Conservation (phyloP, 2,329 filamentous ascomycete genomes). For the Fusarium domesticum region DNA sequence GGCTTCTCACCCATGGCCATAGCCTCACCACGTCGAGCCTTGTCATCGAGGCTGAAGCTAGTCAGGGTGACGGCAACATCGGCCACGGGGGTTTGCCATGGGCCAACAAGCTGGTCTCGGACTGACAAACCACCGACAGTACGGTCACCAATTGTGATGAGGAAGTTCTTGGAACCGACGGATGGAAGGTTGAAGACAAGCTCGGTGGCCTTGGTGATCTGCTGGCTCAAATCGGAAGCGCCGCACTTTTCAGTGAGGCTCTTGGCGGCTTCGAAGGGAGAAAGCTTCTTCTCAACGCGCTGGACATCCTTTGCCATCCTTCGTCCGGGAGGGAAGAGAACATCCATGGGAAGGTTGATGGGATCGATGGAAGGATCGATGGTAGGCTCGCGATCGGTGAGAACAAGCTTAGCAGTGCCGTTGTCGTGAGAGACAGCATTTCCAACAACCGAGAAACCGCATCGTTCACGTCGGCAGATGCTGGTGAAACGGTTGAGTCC, state of each 20-base stretch:
- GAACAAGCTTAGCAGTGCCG: slow-evolving; percentile 69
- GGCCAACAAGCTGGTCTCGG: slow-evolving; percentile 92
- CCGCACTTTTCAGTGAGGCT: slow-evolving; percentile 66
- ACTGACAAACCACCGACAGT: slow-evolving; percentile 86
- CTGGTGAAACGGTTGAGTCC: slow-evolving; percentile 72
- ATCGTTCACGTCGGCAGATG: slow-evolving; percentile 77
- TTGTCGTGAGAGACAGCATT: slow-evolving; percentile 61
- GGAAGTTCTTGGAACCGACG: slow-evolving; percentile 94
- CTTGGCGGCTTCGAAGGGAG: slow-evolving; percentile 65
- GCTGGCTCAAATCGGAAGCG: slow-evolving; percentile 39
- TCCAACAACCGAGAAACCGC: slow-evolving; percentile 89
- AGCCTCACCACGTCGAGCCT: slow-evolving; percentile 80
- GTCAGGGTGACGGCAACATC: slow-evolving; percentile 92
- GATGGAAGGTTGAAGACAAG: slow-evolving; percentile 81
- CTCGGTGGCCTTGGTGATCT: slow-evolving; percentile 61
- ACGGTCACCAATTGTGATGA: slow-evolving; percentile 94
- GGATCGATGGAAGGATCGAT: slow-evolving; percentile 63
- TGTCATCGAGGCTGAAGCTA: slow-evolving; percentile 63
- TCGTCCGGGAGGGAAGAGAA: slow-evolving; percentile 71
- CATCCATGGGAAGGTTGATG: slow-evolving; percentile 86
- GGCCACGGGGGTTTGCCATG: slow-evolving; percentile 91
- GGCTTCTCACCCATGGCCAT: slow-evolving; percentile 97
- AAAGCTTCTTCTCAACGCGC: slow-evolving; percentile 50
- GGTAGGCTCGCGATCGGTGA: slow-evolving; percentile 76
- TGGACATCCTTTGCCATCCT: slow-evolving; percentile 28